Evolutionary conservation across 306 rosid genomes (phyloP).

Genomic region (Corylus heterophylla): DNA sequence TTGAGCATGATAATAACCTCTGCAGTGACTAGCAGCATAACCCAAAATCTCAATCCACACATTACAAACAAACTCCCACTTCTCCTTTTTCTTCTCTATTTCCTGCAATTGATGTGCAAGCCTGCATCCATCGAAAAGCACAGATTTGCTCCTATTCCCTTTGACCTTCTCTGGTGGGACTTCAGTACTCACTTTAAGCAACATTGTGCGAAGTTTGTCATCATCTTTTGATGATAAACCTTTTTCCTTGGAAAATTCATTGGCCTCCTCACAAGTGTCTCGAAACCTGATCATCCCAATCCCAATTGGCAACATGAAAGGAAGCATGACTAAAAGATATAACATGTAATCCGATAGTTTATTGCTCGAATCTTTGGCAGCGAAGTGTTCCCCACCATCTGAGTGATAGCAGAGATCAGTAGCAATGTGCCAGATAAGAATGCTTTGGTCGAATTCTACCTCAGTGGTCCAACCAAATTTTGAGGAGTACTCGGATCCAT

Average conservation of each 20-base stretch:
- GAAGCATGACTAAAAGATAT: background rate
- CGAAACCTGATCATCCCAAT: slow-evolving; percentile 1
- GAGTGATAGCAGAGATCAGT: background rate
- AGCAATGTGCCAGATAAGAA: background rate
- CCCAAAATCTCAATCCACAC: slow-evolving; percentile 17
- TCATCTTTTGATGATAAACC: background rate
- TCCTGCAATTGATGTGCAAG: slow-evolving; percentile 8
- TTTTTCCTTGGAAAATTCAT: background rate
- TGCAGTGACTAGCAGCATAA: slow-evolving; percentile 10
- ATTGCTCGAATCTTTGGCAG: background rate
- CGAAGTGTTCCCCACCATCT: background rate
- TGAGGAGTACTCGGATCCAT: too few relatives aligned
- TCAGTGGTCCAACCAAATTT: background rate
- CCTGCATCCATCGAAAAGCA: background rate
- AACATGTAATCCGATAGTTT: background rate
- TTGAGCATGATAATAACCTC: slow-evolving; percentile 14
- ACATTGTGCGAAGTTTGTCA: background rate
- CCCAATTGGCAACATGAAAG: slow-evolving; percentile 7
- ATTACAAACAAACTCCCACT: slow-evolving; percentile 7
- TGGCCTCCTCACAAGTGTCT: slow-evolving; percentile 6
- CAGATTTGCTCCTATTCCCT: slow-evolving; percentile 4
- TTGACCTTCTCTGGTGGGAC: too few relatives aligned
- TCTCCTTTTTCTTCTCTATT: background rate
- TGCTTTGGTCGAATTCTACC: background rate
- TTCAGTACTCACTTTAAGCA: background rate